These are phyloP conservation scores for Zymoseptoria pseudotritici DNA, from an alignment of 2,329 filamentous ascomycete genomes.

Conservation along the genomic window DNA sequence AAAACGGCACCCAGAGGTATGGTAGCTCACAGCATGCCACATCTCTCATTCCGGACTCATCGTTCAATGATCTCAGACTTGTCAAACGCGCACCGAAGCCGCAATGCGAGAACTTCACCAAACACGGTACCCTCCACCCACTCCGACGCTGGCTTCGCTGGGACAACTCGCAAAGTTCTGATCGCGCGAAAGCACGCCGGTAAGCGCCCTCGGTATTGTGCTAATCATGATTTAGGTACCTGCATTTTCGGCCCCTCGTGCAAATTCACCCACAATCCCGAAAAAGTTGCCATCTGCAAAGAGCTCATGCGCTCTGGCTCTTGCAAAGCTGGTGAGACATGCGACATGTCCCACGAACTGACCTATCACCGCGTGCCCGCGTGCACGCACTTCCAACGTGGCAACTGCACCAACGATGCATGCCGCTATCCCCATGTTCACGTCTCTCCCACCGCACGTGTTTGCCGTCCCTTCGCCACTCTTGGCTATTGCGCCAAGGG, in stretches of 20 bases:
- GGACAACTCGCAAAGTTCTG: slow-evolving; percentile 1
- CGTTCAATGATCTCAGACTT: slow-evolving; percentile 7
- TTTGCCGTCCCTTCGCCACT: slow-evolving; percentile 77
- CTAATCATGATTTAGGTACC: slow-evolving; percentile 54
- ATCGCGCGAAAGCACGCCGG: slow-evolving; percentile 12
- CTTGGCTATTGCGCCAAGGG: slow-evolving; percentile 87
- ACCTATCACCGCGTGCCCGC: slow-evolving; percentile 76
- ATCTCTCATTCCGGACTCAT: slow-evolving; percentile 1
- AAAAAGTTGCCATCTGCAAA: slow-evolving; percentile 86
- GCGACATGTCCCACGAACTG: slow-evolving; percentile 84
- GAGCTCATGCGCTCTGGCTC: slow-evolving; percentile 71
- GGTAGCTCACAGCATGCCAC: not conserved
- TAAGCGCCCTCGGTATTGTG: slow-evolving; percentile 9
- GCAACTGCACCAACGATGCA: slow-evolving; percentile 77
- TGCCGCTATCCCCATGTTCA: slow-evolving; percentile 82
- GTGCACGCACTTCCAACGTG: slow-evolving; percentile 83
- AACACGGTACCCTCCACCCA: slow-evolving; percentile 24
- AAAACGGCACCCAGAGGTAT: slow-evolving; percentile 16
- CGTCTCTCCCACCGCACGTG: slow-evolving; percentile 66
- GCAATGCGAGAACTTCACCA: slow-evolving; percentile 30
- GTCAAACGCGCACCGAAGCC: slow-evolving; percentile 8
- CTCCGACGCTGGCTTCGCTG: slow-evolving; percentile 6
- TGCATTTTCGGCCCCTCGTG: slow-evolving; percentile 77
- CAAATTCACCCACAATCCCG: slow-evolving; percentile 72
- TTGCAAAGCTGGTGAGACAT: slow-evolving; percentile 69